Conservation (phyloP, 352 stramenopile species). For the Globisporangium sylvaticum region DNA sequence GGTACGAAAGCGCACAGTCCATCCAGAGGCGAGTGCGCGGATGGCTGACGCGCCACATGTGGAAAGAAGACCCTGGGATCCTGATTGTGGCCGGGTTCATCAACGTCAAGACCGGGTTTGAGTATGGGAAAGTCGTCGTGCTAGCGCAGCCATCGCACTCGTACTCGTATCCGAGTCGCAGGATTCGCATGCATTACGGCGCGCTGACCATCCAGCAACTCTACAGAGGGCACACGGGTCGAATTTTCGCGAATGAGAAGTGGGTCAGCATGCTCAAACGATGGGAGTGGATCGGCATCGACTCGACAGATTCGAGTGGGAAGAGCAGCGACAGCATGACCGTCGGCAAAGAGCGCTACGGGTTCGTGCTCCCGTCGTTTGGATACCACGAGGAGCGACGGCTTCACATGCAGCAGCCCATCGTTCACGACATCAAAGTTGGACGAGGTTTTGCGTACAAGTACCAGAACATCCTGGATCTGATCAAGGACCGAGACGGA, state of each 20-base stretch:
- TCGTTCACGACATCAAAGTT: constrained; percentile 31
- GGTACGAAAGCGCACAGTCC: constrained; percentile 38
- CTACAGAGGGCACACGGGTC: constrained; percentile 47
- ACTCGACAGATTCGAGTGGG: constrained; percentile 20
- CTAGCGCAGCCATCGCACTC: constrained; percentile 35
- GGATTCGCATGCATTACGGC: constrained; percentile 36
- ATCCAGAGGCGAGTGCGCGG: constrained; percentile 63
- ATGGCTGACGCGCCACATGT: constrained; percentile 63
- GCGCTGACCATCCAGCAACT: constrained; percentile 43
- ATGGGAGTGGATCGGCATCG: constrained; percentile 72
- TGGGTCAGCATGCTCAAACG: constrained; percentile 67
- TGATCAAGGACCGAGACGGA: constrained; percentile 62
- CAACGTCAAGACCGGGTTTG: constrained; percentile 33
- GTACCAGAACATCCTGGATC: constrained; percentile 64
- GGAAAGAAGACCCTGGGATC: constrained; percentile 54
- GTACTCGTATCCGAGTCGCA: constrained; percentile 47
- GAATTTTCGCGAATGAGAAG: constrained; percentile 50
- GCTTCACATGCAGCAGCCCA: constrained; percentile 49
- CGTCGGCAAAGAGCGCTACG: constrained; percentile 48
- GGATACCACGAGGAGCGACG: constrained; percentile 35
- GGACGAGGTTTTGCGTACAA: constrained; percentile 60
- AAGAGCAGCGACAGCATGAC: constrained; percentile 50
- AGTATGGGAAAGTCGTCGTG: constrained; percentile 46
- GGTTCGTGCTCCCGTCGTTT: constrained; percentile 51
- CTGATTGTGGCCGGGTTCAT: constrained; percentile 35